phyloP scores from a whole-genome alignment of 192 early-diverging fungal genomes.

The Coemansia sp. region DNA sequence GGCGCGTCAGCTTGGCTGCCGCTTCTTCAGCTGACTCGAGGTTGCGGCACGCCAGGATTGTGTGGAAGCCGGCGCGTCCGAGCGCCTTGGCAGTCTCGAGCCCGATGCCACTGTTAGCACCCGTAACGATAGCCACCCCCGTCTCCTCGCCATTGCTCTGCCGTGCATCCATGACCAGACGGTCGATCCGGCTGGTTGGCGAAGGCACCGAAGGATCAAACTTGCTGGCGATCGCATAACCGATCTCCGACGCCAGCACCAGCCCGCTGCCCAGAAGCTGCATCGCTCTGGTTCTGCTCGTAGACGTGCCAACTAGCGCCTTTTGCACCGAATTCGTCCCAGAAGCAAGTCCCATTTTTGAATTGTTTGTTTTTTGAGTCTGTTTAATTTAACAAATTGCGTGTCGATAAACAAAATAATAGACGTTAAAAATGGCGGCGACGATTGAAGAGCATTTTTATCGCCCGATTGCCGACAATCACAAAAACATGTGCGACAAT shows the following conservation, averaged over 20 bases:
- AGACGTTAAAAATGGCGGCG: background rate
- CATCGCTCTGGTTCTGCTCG: background rate
- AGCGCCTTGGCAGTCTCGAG: slow-evolving; percentile 59
- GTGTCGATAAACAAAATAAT: background rate
- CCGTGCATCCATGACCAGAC: slow-evolving; percentile 19
- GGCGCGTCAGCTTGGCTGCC: slow-evolving; percentile 30
- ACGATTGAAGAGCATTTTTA: background rate
- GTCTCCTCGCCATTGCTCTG: slow-evolving; percentile 14
- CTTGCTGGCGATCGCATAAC: slow-evolving; percentile 27
- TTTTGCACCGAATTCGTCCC: slow-evolving; percentile 25
- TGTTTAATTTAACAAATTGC: background rate
- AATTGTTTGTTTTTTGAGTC: slow-evolving; percentile 2
- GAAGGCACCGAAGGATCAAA: slow-evolving; percentile 23
- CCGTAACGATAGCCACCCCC: slow-evolving; percentile 46
- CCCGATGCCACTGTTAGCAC: slow-evolving; percentile 63
- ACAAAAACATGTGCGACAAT: background rate
- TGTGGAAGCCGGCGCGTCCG: slow-evolving; percentile 54
- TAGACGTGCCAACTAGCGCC: slow-evolving; percentile 3
- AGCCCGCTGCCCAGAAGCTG: slow-evolving; percentile 8
- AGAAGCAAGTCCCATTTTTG: slow-evolving; percentile 27
- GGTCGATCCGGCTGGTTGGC: slow-evolving; percentile 32
- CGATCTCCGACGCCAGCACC: slow-evolving; percentile 23
- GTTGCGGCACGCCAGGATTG: slow-evolving; percentile 50
- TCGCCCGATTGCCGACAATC: background rate
- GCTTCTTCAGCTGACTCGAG: slow-evolving; percentile 25